Evolutionary conservation across 371 early-diverging fungal genomes (phyloP).

Genomic region (Mortierella polycephala): DNA sequence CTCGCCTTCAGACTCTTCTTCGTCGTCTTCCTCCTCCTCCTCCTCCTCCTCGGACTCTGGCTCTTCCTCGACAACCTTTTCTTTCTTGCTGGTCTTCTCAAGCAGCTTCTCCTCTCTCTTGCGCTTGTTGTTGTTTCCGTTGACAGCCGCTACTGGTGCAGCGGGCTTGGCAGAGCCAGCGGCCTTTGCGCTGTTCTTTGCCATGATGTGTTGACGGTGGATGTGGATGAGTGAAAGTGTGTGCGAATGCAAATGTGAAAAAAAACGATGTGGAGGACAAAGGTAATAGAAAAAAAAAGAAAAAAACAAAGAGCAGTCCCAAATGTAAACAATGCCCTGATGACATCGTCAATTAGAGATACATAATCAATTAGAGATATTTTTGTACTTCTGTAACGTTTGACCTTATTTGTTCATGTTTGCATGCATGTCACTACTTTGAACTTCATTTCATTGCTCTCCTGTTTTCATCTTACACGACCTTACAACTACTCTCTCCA

Average conservation of each 20-base stretch:
- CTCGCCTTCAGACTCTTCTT: conserved; percentile 46
- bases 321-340: conserved; percentile 21
- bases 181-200: conserved; percentile 41
- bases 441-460: background rate
- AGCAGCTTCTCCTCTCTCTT: conserved; percentile 51
- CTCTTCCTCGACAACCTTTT: conserved; percentile 41
- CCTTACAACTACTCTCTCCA: background rate
- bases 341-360: conserved; percentile 27
- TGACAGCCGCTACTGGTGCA: conserved; percentile 19
- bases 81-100: conserved; percentile 54
- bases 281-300: conserved; percentile 24
- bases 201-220: conserved; percentile 21
- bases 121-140: conserved; percentile 42
- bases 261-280: background rate
- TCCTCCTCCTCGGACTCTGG: conserved; percentile 49
- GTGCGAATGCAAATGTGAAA: conserved; percentile 1
- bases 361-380: background rate
- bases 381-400: background rate
- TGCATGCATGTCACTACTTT: conserved; percentile 2
- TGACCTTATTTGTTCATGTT: background rate
- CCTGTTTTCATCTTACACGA: background rate
- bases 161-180: conserved; percentile 43
- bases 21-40: conserved; percentile 48
- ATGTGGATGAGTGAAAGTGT: conserved; percentile 1
- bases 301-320: conserved; percentile 20